Base-by-base conservation (phyloP, 805 yeast genomes). In the Wickerhamiella kurtzmanii region DNA sequence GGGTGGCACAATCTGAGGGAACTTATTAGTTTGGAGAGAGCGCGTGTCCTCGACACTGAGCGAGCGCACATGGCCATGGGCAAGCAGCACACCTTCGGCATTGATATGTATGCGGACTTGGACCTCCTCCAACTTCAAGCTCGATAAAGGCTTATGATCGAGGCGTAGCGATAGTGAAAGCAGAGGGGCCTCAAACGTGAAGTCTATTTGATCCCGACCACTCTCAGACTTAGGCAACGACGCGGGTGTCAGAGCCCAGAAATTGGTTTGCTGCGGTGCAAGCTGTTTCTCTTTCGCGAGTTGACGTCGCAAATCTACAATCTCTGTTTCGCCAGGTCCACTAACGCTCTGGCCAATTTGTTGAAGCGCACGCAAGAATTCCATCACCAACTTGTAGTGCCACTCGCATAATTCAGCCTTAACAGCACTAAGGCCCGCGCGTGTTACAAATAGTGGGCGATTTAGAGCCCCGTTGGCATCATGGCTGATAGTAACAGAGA, bases 1-100 rank as follows among this genome's bases (percentile, higher is more conserved):
- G 21, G 76, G 74, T 1, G 97, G 96, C 39, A 92, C 78, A 28
- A 92, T 77, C 50, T 88, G 82, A 0, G 82, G 73, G 64, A 85
- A 89, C 54, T 76, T 76, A 65, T 82, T 89, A 25, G 72, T 76
- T 18, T 73, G 74, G 4, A 66, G 65, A 20, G 64, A 61, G 53
- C 97, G 71, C 2, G 78, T 74, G 63, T 92, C 98, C 46, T 75
- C 76, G 2, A 88, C 82, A 2, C 80, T 76, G 55, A 92, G 81
- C 0, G 96, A 77, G 38, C 77, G 74, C 22, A 86, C 70, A 47
- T 74, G 75, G 6, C 86, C 56, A 45, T 78, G 79, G 0, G 88
- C 75, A 5, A 66, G 71, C 46, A 76, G 72, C 28, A 76, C 72
- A 0, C 80, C 73, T 53, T 76, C 73, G 21, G 74, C 70, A 38